Evolutionary conservation across 2,329 filamentous ascomycete species (phyloP), one percentile per base, ranked within the genome.

Genomic region (Talaromyces sp.): DNA sequence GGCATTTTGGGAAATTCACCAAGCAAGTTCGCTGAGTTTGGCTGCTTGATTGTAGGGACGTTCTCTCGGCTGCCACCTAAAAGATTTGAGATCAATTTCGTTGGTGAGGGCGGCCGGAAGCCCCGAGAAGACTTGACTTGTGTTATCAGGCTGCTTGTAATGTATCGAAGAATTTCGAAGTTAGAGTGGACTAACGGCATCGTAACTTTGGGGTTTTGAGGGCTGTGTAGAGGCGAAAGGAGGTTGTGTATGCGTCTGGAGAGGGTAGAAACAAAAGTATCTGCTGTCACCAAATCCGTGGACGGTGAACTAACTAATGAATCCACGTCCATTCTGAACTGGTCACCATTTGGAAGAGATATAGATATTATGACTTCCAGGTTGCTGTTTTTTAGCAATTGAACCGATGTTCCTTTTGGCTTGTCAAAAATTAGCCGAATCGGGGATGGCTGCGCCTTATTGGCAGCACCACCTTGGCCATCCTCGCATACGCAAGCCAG

Each of bases 51-150:
- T 1, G 63, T 62, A 6, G 71, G 57, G 17, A 69, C 63, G 29
- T 64, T 62, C 7, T 74, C 71, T 52, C 72, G 69, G 51, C 80
- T 82, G 20, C 85, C 83, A 30, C 85, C 83, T 63, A 95, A 85
- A 49, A 97, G 84, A 65, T 83, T 96, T 0, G 92, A 95, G 14
- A 97, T 79, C 65, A 96, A 81, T 70, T 97, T 97, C 43, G 95
- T 90, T 0, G 93, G 92, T 1, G 92, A 97, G n/a, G 87, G 84
- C 4, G 86, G 86, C 9, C 93, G 81, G 66, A 90, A 89, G 0
- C 85, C 86, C 49, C 82, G 82, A 33, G 71, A 66, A 22, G 65
- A 68, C 10, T 84, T 82, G 69, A 84, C 88, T 65, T 86, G 84
- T 0, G 82, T 80, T 36, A 86, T 82, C 29, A 84, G 77, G 17